These are phyloP conservation scores for Pseudozyma sp. DNA, from an alignment of 1,284 basidiomycete species.

Conservation along the genomic window DNA sequence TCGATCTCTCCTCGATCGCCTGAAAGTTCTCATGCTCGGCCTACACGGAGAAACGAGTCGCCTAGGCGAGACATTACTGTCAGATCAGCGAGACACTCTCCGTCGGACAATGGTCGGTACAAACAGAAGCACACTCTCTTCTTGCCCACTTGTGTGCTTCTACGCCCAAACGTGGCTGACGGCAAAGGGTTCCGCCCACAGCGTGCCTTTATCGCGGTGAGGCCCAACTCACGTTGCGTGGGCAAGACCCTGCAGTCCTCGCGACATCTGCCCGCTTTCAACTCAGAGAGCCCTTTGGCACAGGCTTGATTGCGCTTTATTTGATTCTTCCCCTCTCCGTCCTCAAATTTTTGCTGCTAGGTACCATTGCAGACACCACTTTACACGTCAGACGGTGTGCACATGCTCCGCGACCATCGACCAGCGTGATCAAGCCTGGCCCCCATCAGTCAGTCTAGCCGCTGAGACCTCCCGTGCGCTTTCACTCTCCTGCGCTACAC, in stretches of 20 bases:
- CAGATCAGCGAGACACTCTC: slow-evolving; percentile 13
- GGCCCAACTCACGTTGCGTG: no score
- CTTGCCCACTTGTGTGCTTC: neutral
- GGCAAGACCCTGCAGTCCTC: no score
- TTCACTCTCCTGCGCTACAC: neutral
- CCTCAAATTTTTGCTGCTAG: no score
- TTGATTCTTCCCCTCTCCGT: no score
- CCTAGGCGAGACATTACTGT: slow-evolving; percentile 6
- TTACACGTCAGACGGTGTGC: no score
- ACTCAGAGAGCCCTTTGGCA: no score
- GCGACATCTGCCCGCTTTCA: no score
- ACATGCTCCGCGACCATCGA: no score
- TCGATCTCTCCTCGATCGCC: neutral
- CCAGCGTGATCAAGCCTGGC: neutral
- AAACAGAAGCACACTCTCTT: slow-evolving; percentile 1
- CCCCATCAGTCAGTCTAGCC: neutral
- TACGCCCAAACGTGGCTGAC: neutral
- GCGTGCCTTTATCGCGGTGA: neutral
- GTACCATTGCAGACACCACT: no score
- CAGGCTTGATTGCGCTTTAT: no score
- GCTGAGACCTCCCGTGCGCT: neutral
- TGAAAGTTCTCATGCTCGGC: neutral
- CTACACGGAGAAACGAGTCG: slow-evolving; percentile 4
- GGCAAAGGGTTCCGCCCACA: neutral
- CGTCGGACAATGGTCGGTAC: slow-evolving; percentile 11